Evolutionary conservation across 257 asterid genomes (phyloP).

Genomic region (Salvia hispanica): DNA sequence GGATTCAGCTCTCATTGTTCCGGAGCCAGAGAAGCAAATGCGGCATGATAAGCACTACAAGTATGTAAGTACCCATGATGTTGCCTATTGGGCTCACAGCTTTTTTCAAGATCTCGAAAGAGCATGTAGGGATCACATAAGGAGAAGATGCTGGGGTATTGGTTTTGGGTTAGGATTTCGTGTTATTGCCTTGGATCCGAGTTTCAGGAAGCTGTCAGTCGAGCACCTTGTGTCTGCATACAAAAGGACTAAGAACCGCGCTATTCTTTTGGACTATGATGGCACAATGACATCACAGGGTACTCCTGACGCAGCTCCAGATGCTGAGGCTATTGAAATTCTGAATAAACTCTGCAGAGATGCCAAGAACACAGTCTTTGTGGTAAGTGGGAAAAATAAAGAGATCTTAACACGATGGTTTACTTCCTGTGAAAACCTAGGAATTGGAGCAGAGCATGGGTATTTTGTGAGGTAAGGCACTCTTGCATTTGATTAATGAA

Average conservation of each 20-base stretch:
- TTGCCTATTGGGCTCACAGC: slow-evolving; percentile 92
- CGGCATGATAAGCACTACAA: slow-evolving; percentile 82
- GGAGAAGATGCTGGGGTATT: slow-evolving; percentile 88
- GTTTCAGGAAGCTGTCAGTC: slow-evolving; percentile 74
- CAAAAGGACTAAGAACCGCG: slow-evolving; percentile 72
- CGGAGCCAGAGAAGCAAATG: slow-evolving; percentile 80
- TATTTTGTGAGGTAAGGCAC: slow-evolving; percentile 61
- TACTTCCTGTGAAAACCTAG: slow-evolving; percentile 59
- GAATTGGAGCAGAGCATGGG: slow-evolving; percentile 85
- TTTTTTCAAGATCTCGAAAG: slow-evolving; percentile 81
- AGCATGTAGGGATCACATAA: slow-evolving; percentile 74
- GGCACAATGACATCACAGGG: slow-evolving; percentile 61
- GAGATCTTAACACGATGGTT: slow-evolving; percentile 65
- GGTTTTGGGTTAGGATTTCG: slow-evolving; percentile 86
- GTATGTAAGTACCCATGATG: slow-evolving; percentile 80
- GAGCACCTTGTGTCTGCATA: slow-evolving; percentile 91
- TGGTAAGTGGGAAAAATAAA: slow-evolving; percentile 77
- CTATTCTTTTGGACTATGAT: slow-evolving; percentile 84
- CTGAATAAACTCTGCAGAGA: slow-evolving; percentile 69
- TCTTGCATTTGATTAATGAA: slow-evolving; percentile 1
- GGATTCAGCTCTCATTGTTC: slow-evolving; percentile 64
- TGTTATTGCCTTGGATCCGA: slow-evolving; percentile 84
- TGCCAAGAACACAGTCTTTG: slow-evolving; percentile 60
- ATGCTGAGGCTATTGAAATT: slow-evolving; percentile 58
- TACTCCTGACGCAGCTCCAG: slow-evolving; percentile 51